Evolutionary conservation across 768 basidiomycete genomes (phyloP).

Genomic region (Mycena rosella): DNA sequence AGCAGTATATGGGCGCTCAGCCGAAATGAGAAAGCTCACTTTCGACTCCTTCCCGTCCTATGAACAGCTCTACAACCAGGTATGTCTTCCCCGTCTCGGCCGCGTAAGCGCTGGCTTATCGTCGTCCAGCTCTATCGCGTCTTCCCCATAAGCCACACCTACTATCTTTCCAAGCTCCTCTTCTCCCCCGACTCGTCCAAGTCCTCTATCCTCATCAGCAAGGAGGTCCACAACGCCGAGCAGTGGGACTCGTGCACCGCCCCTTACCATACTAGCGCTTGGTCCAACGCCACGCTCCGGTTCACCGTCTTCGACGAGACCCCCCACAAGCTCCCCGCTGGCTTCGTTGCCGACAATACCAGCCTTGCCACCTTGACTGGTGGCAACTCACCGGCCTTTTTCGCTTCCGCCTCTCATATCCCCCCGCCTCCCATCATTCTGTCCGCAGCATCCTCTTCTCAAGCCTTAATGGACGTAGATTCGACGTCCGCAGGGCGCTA

Average conservation of each 20-base stretch:
- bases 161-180: conserved; percentile 74
- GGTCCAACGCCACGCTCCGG: conserved; percentile 70
- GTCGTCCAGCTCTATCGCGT: conserved; percentile 73
- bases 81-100: conserved; percentile 45
- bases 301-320: conserved; percentile 72
- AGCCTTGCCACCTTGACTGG: conserved; percentile 24
- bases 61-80: conserved; percentile 72
- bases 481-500: not conserved
- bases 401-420: conserved; percentile 47
- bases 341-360: conserved; percentile 27
- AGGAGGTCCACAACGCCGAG: conserved; percentile 67
- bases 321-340: conserved; percentile 51
- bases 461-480: conserved; percentile 41
- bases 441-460: conserved; percentile 42
- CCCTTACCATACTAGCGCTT: conserved; percentile 64
- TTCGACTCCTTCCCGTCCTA: conserved; percentile 76
- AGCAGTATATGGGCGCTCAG: conserved; percentile 69
- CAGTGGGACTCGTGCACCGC: conserved; percentile 68
- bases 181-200: conserved; percentile 74
- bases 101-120: conserved; percentile 40
- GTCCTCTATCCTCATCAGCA: conserved; percentile 70
- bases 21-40: conserved; percentile 76
- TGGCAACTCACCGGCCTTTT: conserved; percentile 25
- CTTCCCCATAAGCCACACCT: conserved; percentile 71
- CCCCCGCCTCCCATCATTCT: conserved; percentile 54